Conservation (phyloP, 805 yeast species). For the Hanseniaspora vineae region DNA sequence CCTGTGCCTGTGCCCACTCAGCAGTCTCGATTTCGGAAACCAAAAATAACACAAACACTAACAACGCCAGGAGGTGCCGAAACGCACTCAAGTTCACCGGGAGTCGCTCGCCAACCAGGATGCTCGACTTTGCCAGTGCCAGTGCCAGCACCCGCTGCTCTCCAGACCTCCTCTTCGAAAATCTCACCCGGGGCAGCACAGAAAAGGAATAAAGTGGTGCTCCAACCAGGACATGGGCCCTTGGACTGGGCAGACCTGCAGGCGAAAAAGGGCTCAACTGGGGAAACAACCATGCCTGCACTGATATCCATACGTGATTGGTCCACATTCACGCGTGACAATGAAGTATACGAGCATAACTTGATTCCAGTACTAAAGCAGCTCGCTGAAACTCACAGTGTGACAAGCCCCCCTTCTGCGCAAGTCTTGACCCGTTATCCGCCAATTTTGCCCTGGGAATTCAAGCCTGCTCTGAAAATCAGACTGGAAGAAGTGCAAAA, state of each 20-base stretch:
- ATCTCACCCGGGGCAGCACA: not conserved
- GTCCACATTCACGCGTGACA: slow-evolving; percentile 1
- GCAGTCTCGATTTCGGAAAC: no score
- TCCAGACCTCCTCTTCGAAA: no score
- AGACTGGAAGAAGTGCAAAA: slow-evolving; percentile 42
- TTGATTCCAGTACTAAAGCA: not conserved
- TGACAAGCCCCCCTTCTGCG: not conserved
- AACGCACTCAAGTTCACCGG: not conserved
- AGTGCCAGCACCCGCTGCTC: not conserved
- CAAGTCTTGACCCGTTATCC: not conserved
- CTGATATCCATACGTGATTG: slow-evolving; percentile 6
- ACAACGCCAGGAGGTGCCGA: not conserved
- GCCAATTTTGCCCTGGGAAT: slow-evolving; percentile 6
- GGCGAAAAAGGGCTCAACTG: slow-evolving; percentile 9
- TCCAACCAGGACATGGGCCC: slow-evolving; percentile 24
- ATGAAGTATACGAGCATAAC: not conserved
- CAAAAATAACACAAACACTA: no score
- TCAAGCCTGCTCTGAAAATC: slow-evolving; percentile 34
- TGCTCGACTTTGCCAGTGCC: not conserved
- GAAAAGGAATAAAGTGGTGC: slow-evolving; percentile 19
- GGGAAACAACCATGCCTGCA: slow-evolving; percentile 9
- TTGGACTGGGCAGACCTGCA: slow-evolving; percentile 20
- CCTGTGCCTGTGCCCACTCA: no score
- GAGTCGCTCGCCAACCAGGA: not conserved
- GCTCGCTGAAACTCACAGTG: not conserved